Evolutionary conservation across 139 green algal genomes (phyloP).

Genomic region (Chlorella sp.): DNA sequence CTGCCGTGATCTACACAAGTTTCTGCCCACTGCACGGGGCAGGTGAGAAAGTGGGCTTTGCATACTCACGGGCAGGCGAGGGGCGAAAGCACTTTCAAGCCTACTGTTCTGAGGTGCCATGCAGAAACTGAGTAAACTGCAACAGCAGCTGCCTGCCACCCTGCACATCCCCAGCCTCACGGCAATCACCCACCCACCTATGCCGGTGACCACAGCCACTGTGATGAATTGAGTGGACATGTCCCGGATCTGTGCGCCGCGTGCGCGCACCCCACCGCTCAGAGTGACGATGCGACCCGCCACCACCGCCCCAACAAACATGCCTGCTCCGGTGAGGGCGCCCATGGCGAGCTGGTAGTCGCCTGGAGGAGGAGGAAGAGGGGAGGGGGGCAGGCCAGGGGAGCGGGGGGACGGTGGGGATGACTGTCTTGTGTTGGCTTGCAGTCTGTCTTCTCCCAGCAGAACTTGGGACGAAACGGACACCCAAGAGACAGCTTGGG

Average conservation of each 20-base stretch:
- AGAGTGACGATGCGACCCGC: constrained; percentile 64
- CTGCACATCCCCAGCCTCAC: background rate
- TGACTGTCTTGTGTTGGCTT: no score
- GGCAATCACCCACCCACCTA: constrained; percentile 26
- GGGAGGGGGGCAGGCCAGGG: background rate
- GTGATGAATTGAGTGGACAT: constrained; percentile 65
- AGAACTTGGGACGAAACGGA: no score
- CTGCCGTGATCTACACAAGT: constrained; percentile 36
- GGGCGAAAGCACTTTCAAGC: background rate
- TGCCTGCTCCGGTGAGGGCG: constrained; percentile 70
- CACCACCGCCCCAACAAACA: constrained; percentile 85
- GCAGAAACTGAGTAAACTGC: no score
- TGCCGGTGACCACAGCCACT: constrained; percentile 31
- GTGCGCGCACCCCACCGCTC: constrained; percentile 61
- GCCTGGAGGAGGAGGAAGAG: background rate
- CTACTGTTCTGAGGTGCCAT: no score
- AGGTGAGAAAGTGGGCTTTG: no score
- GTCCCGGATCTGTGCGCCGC: constrained; percentile 84
- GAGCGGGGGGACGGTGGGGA: no score
- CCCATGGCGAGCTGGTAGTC: constrained; percentile 54
- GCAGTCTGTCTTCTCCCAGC: no score
- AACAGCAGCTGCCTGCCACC: background rate
- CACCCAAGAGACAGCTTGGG: no score
- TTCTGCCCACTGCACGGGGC: constrained; percentile 15
- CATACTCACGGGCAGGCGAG: no score